Evolutionary conservation across 2,329 filamentous ascomycete genomes (phyloP).

Genomic region (Fusarium nisikadoi): DNA sequence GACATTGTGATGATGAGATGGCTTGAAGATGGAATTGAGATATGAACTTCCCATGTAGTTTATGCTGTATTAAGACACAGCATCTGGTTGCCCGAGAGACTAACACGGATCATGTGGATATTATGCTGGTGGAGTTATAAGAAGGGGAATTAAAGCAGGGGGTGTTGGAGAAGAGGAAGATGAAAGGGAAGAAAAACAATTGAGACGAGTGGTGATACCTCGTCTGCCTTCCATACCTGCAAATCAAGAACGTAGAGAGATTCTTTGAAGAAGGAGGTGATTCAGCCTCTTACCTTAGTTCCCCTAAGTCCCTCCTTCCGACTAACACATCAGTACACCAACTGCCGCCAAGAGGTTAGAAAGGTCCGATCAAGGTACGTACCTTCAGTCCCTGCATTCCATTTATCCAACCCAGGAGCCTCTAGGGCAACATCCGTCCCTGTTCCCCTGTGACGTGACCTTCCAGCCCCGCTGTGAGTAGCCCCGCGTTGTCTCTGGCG

Average conservation of each 20-base stretch:
- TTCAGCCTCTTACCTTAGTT: neutral
- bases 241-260: neutral
- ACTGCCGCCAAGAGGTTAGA: conserved; percentile 6
- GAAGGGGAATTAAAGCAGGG: conserved; percentile 15
- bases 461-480: conserved; percentile 38
- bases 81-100: conserved; percentile 40
- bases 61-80: conserved; percentile 33
- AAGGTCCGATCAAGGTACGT: conserved; percentile 33
- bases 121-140: conserved; percentile 33
- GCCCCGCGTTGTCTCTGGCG: conserved; percentile 37
- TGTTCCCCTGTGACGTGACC: conserved; percentile 38
- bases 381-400: conserved; percentile 38
- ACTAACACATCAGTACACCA: neutral
- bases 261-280: conserved; percentile 10
- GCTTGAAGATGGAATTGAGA: conserved; percentile 20
- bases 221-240: neutral
- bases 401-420: neutral
- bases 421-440: neutral
- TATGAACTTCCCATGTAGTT: conserved; percentile 16
- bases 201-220: neutral
- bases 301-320: conserved; percentile 19
- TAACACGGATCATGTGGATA: conserved; percentile 42
- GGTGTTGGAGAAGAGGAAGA: neutral
- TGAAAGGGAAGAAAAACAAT: neutral
- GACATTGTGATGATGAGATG: conserved; percentile 51